Evolutionary conservation across 257 asterid genomes (phyloP).

Genomic region (Solanum lycopersicoides): DNA sequence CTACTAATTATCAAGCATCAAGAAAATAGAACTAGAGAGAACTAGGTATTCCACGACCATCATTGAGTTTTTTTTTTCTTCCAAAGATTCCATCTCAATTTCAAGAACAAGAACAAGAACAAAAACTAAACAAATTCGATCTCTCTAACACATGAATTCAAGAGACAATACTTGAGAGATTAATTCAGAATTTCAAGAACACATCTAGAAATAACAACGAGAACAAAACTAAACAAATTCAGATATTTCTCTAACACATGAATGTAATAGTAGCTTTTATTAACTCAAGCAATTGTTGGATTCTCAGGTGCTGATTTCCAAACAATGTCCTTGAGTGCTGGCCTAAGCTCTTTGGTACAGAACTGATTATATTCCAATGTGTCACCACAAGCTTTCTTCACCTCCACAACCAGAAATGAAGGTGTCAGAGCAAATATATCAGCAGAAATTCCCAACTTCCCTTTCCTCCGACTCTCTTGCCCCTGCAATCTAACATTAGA

Average conservation of each 20-base stretch:
- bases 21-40: too few relatives aligned
- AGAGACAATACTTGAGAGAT: not conserved
- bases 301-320: constrained; percentile 44
- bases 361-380: constrained; percentile 57
- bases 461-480: constrained; percentile 54
- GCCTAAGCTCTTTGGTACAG: constrained; percentile 59
- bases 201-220: not conserved
- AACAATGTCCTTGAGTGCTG: constrained; percentile 53
- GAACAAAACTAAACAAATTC: not conserved
- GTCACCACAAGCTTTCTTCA: constrained; percentile 62
- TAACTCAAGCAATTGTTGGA: constrained; percentile 19
- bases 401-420: constrained; percentile 61
- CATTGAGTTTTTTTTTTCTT: too few relatives aligned
- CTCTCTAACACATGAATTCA: not conserved
- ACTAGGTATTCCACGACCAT: too few relatives aligned
- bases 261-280: not conserved
- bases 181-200: not conserved
- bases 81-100: too few relatives aligned
- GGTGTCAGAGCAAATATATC: constrained; percentile 48
- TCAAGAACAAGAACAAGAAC: not conserved
- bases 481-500: constrained; percentile 56
- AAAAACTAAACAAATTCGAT: not conserved
- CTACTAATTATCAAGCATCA: too few relatives aligned
- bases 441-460: constrained; percentile 59
- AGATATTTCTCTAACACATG: not conserved